Conservation (phyloP, 163 green algal species). For the Trebouxia gelatinosa region DNA sequence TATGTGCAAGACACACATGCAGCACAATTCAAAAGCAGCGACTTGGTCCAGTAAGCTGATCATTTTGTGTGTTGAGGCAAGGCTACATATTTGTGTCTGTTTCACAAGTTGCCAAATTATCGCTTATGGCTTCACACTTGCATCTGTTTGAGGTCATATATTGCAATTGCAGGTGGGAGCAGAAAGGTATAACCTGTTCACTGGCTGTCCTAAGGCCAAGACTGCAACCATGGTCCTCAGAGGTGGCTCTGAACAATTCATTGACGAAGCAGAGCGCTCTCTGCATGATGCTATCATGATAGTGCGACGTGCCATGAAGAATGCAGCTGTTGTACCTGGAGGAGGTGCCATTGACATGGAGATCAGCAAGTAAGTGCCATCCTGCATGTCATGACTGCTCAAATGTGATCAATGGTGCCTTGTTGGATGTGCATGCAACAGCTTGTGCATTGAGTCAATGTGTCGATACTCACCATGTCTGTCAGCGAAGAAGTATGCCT, state of each 20-base stretch:
- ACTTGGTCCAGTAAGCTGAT: no score
- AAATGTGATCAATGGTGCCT: no score
- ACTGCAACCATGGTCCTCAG: conserved; percentile 95
- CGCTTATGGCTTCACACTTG: no score
- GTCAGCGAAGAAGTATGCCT: no score
- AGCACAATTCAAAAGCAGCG: no score
- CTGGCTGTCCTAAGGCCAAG: conserved; percentile 77
- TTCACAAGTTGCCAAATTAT: no score
- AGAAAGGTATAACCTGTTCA: conserved; percentile 98
- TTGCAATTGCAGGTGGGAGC: conserved; percentile 84
- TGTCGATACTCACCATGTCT: background rate
- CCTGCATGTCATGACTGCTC: no score
- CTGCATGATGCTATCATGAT: conserved; percentile 99
- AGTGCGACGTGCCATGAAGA: conserved; percentile 92
- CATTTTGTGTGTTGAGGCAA: no score
- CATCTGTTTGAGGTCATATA: no score
- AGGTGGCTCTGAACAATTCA: conserved; percentile 92
- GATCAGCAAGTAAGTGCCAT: conserved; percentile 38
- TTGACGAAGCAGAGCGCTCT: conserved; percentile 86
- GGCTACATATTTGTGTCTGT: no score
- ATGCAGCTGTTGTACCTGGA: conserved; percentile 89
- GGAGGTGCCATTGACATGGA: conserved; percentile 93
- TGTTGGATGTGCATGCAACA: no score
- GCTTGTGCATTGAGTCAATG: background rate
- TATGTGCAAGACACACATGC: no score